Evolutionary conservation across 2,329 filamentous ascomycete species (phyloP), one percentile per base, ranked within the genome.

Genomic region (Sclerotinia subarctica): DNA sequence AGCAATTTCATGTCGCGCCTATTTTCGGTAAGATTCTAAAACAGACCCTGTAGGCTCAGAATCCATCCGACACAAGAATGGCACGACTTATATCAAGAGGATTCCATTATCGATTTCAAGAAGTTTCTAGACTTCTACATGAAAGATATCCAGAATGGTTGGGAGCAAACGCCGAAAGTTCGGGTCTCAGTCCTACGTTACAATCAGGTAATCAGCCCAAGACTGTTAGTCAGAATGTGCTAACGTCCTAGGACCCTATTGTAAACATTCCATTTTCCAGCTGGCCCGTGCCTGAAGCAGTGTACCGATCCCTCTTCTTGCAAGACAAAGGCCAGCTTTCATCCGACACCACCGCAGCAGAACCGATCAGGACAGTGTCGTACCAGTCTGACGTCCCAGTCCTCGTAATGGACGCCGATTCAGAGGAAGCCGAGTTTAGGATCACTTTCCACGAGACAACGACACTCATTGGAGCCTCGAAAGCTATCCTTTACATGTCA

Each of bases 51-150:
- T 11, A 38, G 70, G 70, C 24, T 72, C 17, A 54, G 68, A 2
- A 54, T 65, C 21, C 47, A 67, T 59, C 74, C 76, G 17, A 76
- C 74, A 7, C 81, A 83, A 69, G 82, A 83, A 67, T 83, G 81
- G 82, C 79, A 79, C 66, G 81, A 83, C 62, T 70, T 82, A 2
- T 83, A 78, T 68, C 47, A 46, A 24, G 71, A 73, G 0, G 73
- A 79, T 32, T 74, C 76, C 2, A 74, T 73, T 15, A 73, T 78
- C 1, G 81, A 83, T 64, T 75, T 84, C 0, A 69, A 75, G 8
- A 67, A 70, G 0, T 85, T 82, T 74, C 84, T 84, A 66, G 82
- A 84, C 64, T 73, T 72, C 2, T 85, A 80, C 67, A 75, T 84
- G 21, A 81, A 80, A 44, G 79, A 76, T 0, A 74, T 76, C 0